A percentile compares a stretch with the other conserved stretches of the same genome.
Evolutionary conservation across 768 basidiomycete species (phyloP).

Genomic region (Astraeus odoratus): DNA sequence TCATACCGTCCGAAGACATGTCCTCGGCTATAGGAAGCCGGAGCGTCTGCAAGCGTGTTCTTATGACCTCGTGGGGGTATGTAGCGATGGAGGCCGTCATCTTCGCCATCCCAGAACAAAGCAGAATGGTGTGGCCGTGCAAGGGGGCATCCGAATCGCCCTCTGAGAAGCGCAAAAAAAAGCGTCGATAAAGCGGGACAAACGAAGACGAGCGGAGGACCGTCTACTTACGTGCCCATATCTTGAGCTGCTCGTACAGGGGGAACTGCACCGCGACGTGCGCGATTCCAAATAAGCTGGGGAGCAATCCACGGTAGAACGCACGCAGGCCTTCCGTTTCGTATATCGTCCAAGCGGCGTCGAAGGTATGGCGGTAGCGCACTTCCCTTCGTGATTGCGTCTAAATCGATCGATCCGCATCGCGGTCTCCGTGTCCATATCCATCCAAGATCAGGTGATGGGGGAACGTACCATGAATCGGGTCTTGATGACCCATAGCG

Average conservation of each 20-base stretch:
- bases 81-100: constrained; percentile 95
- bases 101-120: constrained; percentile 90
- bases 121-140: constrained; percentile 53
- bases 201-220: not conserved
- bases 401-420: constrained; percentile 30
- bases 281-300: constrained; percentile 86
- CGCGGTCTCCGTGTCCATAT: not conserved
- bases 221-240: constrained; percentile 66
- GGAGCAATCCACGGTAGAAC: constrained; percentile 91
- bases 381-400: constrained; percentile 77
- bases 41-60: constrained; percentile 94
- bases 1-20: constrained; percentile 54
- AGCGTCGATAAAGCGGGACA: constrained; percentile 4
- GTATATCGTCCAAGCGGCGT: constrained; percentile 87
- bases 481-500: constrained; percentile 98
- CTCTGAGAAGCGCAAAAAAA: constrained; percentile 14
- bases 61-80: constrained; percentile 97
- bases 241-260: constrained; percentile 88
- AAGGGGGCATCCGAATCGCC: constrained; percentile 25
- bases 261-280: constrained; percentile 99
- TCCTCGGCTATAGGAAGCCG: constrained; percentile 56
- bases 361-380: constrained; percentile 82
- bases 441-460: not conserved
- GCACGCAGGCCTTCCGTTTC: constrained; percentile 78
- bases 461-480: constrained; percentile 83